Evolutionary conservation across 2,329 filamentous ascomycete species (phyloP), one percentile per base, ranked within the genome.

Genomic region (Penicillium hordei): DNA sequence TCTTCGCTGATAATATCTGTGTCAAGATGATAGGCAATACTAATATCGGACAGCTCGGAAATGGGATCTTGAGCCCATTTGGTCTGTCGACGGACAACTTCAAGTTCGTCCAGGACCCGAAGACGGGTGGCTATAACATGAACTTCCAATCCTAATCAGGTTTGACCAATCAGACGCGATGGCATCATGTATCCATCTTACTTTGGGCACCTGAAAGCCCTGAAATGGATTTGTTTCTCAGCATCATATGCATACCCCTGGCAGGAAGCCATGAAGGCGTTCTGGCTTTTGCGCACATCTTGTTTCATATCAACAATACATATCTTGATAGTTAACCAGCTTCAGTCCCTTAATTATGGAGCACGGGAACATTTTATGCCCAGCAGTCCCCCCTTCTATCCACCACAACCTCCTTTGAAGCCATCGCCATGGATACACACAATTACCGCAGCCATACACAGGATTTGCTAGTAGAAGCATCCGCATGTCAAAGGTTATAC

Each of bases 71-170:
- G 50, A 96, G 90, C 72, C 93, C 93, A 0, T 97, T 97, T 79
- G 94, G 94, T 1, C 76, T 99, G 65, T 95, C 89, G 58, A 97
- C 94, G 12, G 88, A 96, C 45, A 96, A 95, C 73, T 97, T 99
- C 71, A 87, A 96, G 62, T 95, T 97, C 82, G 86, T 89, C 29
- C 91, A 97, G 75, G 93, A 97, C 70, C 89, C 93, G 68, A 89
- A 88, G 61, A 89, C 88, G 1, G 94, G 94, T 1, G 93, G 92
- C 0, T 97, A 97, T 76, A 96, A 89, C 75, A 90, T 99, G 88
- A 93, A 93, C 65, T 96, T 97, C 58, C 75, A 78, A 48, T 74
- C 70, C 12, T 72, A 57, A 70, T 39, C 9, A 17, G 12, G 17
- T n/a, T n/a, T 36, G 17, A n/a, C 5, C 10, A 19, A 10, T 9